Conservation (phyloP, 352 stramenopile species). For the Phytophthora pluvialis region DNA sequence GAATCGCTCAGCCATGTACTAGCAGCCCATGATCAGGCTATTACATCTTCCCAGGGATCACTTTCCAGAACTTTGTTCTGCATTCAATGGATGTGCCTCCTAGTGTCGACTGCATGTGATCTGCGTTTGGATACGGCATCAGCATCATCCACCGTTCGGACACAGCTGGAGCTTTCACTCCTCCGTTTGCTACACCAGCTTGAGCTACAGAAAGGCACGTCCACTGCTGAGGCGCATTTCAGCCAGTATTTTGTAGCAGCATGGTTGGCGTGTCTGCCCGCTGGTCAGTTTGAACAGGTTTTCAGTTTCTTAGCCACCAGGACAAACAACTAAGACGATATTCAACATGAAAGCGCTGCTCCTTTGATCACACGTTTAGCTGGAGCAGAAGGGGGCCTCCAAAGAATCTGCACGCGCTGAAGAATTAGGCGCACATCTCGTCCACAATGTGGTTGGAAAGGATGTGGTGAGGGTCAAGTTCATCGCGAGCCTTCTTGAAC, state of each 20-base stretch:
- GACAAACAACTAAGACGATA: slow-evolving; percentile 15
- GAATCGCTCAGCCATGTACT: slow-evolving; percentile 38
- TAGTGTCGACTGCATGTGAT: slow-evolving; percentile 19
- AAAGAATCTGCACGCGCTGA: slow-evolving; percentile 4
- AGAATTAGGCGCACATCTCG: slow-evolving; percentile 52
- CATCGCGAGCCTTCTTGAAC: slow-evolving; percentile 90
- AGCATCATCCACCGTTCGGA: slow-evolving; percentile 15
- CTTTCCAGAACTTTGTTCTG: slow-evolving; percentile 35
- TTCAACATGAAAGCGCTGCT: slow-evolving; percentile 21
- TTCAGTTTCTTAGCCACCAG: slow-evolving; percentile 34
- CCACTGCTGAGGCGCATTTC: slow-evolving; percentile 18
- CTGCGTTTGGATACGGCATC: slow-evolving; percentile 19
- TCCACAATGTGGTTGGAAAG: slow-evolving; percentile 93
- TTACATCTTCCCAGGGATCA: slow-evolving; percentile 31
- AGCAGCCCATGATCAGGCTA: slow-evolving; percentile 26
- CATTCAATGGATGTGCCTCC: slow-evolving; percentile 45
- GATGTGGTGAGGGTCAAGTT: slow-evolving; percentile 94
- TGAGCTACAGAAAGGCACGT: slow-evolving; percentile 11
- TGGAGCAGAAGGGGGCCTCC: slow-evolving; percentile 4
- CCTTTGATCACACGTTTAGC: slow-evolving; percentile 22
- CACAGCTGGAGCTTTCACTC: slow-evolving; percentile 40
- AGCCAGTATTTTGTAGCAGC: slow-evolving; percentile 40
- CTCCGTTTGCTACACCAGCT: slow-evolving; percentile 45
- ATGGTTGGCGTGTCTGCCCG: slow-evolving; percentile 44
- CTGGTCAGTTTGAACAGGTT: slow-evolving; percentile 30